Base-by-base conservation (phyloP, 2,329 filamentous ascomycete genomes). In the Aspergillus pseudoglaucus region DNA sequence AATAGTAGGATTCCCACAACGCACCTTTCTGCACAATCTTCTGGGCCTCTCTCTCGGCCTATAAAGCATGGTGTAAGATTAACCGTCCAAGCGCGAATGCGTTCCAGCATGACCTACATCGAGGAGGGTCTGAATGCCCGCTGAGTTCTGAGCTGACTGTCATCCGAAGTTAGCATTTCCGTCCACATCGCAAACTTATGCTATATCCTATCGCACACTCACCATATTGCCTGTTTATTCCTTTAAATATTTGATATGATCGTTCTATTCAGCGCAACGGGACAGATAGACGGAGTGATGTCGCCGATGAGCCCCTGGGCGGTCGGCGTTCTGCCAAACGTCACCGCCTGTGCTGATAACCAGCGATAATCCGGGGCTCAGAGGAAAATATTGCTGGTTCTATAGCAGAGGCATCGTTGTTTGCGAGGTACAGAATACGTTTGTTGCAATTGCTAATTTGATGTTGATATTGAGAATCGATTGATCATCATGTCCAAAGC, bases 1-100 rank as follows among this genome's bases (percentile, higher is more conserved):
- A 27, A 20, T 10, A 18, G 22, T 22, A 22, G 10, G 37, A 23
- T 37, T 9, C 20, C 41, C 33, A 4, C 10, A 33, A 69, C 75
- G 52, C 71, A 94, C 91, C 88, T 81, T 93, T 90, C 73, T 97
- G 91, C 49, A 98, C 90, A 70, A 98, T 98, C 81, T 96, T 96
- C 75, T 95, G 91, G 53, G 93, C 93, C 73, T 97, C 91, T 73
- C 90, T 87, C 81, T 98, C 93, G 62, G 93, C 90, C 91, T 97
- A 59, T 6, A 14, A 45, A 50, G 10, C 46, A 44, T 45, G 47
- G 30, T 7, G 40, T 57, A 35, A 57, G 44, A 51, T 52, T 37
- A 47, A 33, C 39, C 3, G 20, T 14, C 7, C 17, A 35, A 25
- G 8, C 37, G 10, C 15, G 22, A 15, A 7, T 38, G n/a, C 20